Percentiles rank a stretch among this genome's conserved stretches.
Conservation (phyloP, 2,329 filamentous ascomycete genomes). For the Eurotiales sp. region DNA sequence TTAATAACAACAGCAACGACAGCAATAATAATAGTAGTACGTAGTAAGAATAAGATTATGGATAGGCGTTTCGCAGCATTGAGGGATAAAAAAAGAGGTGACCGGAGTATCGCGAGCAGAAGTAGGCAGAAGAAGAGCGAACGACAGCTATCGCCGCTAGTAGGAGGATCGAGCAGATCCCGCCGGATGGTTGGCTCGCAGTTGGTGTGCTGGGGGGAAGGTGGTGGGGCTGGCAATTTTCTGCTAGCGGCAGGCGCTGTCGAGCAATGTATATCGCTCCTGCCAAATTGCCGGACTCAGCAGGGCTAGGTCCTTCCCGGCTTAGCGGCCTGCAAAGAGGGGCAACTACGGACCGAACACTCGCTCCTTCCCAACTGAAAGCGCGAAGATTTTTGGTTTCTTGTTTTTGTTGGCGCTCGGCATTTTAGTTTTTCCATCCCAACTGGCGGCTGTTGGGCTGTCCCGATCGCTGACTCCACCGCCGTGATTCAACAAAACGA, state of each 20-base stretch:
- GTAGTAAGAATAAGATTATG: no score
- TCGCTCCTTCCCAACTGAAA: no score
- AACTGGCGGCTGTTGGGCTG: background rate
- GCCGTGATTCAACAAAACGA: no score
- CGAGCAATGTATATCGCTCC: no score
- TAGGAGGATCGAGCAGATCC: constrained; percentile 4
- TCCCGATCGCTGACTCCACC: background rate
- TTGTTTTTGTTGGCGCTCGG: background rate
- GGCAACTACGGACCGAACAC: no score
- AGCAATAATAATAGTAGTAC: no score
- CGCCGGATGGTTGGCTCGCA: background rate
- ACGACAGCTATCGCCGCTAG: background rate
- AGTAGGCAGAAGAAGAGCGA: background rate
- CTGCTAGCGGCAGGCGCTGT: background rate
- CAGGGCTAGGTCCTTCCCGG: background rate
- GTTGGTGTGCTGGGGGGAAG: no score
- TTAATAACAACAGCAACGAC: no score
- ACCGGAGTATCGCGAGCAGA: no score
- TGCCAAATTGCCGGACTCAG: background rate
- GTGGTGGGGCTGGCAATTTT: no score
- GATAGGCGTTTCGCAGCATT: no score
- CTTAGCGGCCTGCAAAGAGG: background rate
- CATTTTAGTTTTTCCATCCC: background rate
- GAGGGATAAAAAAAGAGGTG: background rate
- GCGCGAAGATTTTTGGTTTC: no score